Conservation (phyloP, 2,329 filamentous ascomycete genomes). For the Albophoma yamanashiensis region DNA sequence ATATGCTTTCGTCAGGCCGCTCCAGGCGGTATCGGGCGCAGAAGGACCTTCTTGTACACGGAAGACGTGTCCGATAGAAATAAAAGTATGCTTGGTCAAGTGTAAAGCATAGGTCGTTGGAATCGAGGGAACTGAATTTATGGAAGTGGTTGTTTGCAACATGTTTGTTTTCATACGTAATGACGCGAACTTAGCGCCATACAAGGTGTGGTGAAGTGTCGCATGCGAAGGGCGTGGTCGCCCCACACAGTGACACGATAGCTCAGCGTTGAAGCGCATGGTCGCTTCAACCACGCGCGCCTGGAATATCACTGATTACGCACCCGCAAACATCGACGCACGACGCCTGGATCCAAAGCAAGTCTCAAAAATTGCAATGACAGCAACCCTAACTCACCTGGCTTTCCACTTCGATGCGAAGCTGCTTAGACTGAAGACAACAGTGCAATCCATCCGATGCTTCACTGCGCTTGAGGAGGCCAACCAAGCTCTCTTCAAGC, state of each 20-base stretch:
- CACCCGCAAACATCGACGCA: neutral
- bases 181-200: neutral
- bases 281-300: neutral
- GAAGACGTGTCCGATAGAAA: no score
- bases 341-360: neutral
- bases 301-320: neutral
- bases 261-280: neutral
- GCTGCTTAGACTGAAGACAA: conserved; percentile 30
- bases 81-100: no score
- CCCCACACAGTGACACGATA: neutral
- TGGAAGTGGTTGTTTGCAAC: neutral
- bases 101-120: no score
- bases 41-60: no score
- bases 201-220: no score
- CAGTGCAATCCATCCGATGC: conserved; percentile 34
- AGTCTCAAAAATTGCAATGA: neutral
- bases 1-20: no score
- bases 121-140: neutral
- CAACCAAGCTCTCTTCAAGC: conserved; percentile 48
- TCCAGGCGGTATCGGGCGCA: no score
- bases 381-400: conserved; percentile 23
- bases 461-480: conserved; percentile 38
- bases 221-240: neutral
- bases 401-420: conserved; percentile 33
- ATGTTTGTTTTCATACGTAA: no score